A percentile compares a stretch with the other conserved stretches of the same genome.
Conservation (phyloP, 345 rosid genomes). For the Stellera chamaejasme region DNA sequence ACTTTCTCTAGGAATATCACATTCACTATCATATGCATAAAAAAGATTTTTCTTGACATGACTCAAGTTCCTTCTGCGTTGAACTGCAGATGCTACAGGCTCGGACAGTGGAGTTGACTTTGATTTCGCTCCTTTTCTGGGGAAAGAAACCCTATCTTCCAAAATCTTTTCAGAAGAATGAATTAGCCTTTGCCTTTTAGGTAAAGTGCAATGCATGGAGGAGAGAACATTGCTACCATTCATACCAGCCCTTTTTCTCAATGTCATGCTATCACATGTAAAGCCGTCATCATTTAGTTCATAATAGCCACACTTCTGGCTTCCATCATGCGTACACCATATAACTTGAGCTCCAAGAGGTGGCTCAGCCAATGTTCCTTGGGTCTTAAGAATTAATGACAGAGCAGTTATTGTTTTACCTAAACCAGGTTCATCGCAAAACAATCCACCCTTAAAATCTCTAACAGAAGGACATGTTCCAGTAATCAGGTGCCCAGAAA, state of each 20-base stretch:
- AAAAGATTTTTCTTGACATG: constrained; percentile 54
- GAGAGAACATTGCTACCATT: constrained; percentile 26
- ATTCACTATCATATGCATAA: constrained; percentile 33
- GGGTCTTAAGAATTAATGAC: constrained; percentile 83
- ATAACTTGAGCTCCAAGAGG: constrained; percentile 58
- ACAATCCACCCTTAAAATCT: constrained; percentile 93
- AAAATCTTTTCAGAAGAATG: constrained; percentile 31
- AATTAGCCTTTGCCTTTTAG: constrained; percentile 45
- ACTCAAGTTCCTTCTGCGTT: constrained; percentile 44
- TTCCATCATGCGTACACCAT: constrained; percentile 70
- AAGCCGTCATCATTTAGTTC: constrained; percentile 43
- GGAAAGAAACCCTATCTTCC: constrained; percentile 23
- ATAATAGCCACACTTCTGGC: constrained; percentile 68
- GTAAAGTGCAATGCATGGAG: constrained; percentile 16
- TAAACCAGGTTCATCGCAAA: constrained; percentile 98
- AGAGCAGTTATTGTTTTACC: constrained; percentile 95
- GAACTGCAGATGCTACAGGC: constrained; percentile 24
- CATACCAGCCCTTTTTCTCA: constrained; percentile 38
- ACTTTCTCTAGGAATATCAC: constrained; percentile 25
- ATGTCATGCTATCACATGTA: constrained; percentile 22
- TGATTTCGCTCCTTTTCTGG: constrained; percentile 19
- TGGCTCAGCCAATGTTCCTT: constrained; percentile 73
- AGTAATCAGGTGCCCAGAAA: constrained; percentile 60
- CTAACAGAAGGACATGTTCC: constrained; percentile 57
- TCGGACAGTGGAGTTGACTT: constrained; percentile 19